Conservation (phyloP, 176 grass and related monocot genomes). For the Urochloa ruziziensis region DNA sequence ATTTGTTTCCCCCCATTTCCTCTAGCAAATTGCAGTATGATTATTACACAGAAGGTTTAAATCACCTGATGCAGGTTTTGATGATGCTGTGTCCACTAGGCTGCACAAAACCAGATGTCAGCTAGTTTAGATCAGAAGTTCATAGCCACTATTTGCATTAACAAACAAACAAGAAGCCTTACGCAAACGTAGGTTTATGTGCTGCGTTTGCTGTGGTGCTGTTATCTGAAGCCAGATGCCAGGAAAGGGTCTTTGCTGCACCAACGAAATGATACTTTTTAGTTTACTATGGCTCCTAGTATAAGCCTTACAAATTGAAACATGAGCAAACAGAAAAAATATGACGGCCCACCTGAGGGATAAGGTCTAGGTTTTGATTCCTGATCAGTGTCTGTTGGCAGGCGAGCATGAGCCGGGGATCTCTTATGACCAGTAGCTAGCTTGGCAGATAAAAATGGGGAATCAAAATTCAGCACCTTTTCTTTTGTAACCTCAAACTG, state of each 20-base stretch:
- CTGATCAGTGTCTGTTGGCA: slow-evolving; percentile 43
- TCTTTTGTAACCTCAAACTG: not conserved
- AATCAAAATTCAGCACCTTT: slow-evolving; percentile 6
- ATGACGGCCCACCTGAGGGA: slow-evolving; percentile 53
- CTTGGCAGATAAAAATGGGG: slow-evolving; percentile 30
- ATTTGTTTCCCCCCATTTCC: not conserved
- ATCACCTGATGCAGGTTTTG: slow-evolving; percentile 54
- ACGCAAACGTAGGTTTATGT: slow-evolving; percentile 45
- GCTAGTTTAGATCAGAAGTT: slow-evolving; percentile 4
- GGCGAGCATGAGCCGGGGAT: slow-evolving; percentile 24
- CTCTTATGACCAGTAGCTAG: slow-evolving; percentile 54
- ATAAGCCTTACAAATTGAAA: not conserved
- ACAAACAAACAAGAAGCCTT: slow-evolving; percentile 28
- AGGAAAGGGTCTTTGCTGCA: slow-evolving; percentile 97
- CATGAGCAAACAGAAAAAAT: slow-evolving; percentile 7
- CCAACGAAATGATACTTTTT: not conserved
- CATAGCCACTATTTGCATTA: slow-evolving; percentile 20
- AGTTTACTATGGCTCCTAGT: not conserved
- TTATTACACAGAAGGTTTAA: slow-evolving; percentile 52
- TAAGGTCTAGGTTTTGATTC: slow-evolving; percentile 60
- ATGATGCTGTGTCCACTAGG: slow-evolving; percentile 36
- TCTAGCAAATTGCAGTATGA: not conserved
- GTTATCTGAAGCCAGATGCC: slow-evolving; percentile 78
- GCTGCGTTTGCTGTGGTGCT: slow-evolving; percentile 24
- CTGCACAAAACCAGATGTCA: slow-evolving; percentile 43